Conservation (phyloP, 768 basidiomycete species). For the Astraeus odoratus region DNA sequence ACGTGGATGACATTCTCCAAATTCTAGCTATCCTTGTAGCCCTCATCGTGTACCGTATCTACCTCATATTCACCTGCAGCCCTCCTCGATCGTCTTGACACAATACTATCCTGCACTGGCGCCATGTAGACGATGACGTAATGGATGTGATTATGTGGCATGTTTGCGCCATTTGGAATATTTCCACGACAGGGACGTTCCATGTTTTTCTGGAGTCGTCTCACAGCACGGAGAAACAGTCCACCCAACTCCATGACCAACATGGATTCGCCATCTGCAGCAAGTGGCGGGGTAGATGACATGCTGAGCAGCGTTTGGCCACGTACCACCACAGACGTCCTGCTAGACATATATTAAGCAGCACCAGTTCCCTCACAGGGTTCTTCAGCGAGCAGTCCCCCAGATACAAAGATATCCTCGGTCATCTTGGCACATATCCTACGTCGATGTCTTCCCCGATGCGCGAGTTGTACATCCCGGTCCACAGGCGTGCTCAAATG, state of each 20-base stretch:
- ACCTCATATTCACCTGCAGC: constrained; percentile 15
- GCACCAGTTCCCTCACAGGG: background rate
- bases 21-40: background rate
- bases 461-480: constrained; percentile 31
- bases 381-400: constrained; percentile 1
- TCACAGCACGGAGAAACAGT: no score
- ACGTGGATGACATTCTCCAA: constrained; percentile 1
- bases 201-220: no score
- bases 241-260: no score
- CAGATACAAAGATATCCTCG: constrained; percentile 2
- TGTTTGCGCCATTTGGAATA: no score
- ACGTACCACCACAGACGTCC: no score
- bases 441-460: constrained; percentile 22
- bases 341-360: no score
- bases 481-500: constrained; percentile 29
- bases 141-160: background rate
- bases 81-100: constrained; percentile 12
- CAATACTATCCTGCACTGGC: background rate
- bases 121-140: background rate
- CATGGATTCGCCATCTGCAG: no score
- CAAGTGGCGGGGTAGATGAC: no score
- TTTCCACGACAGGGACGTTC: no score
- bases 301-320: no score
- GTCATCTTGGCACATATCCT: no score
- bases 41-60: constrained; percentile 4